Percentiles rank a stretch among this genome's conserved stretches.
These are phyloP conservation scores for Plantago coronopus DNA, from an alignment of 305 asterid genomes.

Conservation along the genomic window DNA sequence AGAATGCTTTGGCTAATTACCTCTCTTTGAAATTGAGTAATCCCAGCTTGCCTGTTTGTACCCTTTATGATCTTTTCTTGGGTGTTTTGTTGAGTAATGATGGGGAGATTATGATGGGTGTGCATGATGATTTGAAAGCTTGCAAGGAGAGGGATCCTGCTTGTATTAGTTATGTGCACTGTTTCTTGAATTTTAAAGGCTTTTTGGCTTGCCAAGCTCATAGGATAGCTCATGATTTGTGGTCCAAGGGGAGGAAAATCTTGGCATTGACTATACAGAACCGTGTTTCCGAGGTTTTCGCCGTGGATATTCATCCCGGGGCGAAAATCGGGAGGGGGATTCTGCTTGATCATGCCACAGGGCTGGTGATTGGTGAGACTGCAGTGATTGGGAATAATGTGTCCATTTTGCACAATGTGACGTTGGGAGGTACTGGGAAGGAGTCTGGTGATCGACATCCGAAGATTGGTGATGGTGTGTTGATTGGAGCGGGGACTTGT, in stretches of 20 bases:
- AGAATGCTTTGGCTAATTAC: slow-evolving; percentile 39
- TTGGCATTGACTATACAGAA: slow-evolving; percentile 46
- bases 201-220: slow-evolving; percentile 48
- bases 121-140: slow-evolving; percentile 42
- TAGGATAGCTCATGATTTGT: slow-evolving; percentile 45
- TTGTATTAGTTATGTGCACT: slow-evolving; percentile 52
- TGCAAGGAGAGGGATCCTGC: slow-evolving; percentile 61
- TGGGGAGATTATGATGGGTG: slow-evolving; percentile 35
- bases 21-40: slow-evolving; percentile 48
- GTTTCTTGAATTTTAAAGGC: slow-evolving; percentile 56
- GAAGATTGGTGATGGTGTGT: slow-evolving; percentile 50
- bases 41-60: slow-evolving; percentile 32
- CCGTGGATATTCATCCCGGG: slow-evolving; percentile 59
- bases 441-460: slow-evolving; percentile 47
- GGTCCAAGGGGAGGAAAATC: slow-evolving; percentile 38
- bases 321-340: slow-evolving; percentile 52
- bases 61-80: slow-evolving; percentile 39
- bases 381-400: slow-evolving; percentile 53
- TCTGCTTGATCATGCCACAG: slow-evolving; percentile 55
- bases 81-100: slow-evolving; percentile 35
- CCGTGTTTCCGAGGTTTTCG: slow-evolving; percentile 50
- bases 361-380: slow-evolving; percentile 54
- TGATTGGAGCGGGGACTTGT: slow-evolving; percentile 64
- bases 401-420: slow-evolving; percentile 53
- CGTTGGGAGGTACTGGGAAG: slow-evolving; percentile 61